Conservation (phyloP, 2,329 filamentous ascomycete genomes). For the Penicillium sp. region DNA sequence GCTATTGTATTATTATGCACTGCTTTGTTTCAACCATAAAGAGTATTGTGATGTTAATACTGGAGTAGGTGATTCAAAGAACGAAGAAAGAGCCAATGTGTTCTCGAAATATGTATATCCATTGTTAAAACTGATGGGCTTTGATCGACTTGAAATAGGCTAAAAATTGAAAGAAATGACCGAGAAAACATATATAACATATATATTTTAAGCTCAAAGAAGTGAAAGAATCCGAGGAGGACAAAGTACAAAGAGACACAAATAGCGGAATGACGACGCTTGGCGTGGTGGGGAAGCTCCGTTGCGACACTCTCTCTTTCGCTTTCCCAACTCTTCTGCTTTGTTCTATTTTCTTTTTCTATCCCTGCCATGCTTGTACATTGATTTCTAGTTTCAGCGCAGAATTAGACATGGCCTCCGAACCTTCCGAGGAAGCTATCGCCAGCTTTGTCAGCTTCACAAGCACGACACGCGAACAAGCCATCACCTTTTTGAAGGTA, state of each 20-base stretch:
- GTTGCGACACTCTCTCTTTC: constrained; percentile 8
- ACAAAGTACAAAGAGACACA: constrained; percentile 5
- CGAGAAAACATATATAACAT: background rate
- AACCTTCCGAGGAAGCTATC: constrained; percentile 43
- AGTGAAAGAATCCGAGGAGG: background rate
- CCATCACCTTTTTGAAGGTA: constrained; percentile 44
- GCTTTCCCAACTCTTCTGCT: background rate
- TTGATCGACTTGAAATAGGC: background rate
- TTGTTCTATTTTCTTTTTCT: background rate
- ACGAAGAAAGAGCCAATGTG: background rate
- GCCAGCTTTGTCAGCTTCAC: constrained; percentile 43
- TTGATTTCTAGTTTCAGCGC: background rate
- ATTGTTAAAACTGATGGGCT: background rate
- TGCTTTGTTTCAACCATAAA: constrained; percentile 1
- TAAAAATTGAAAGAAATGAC: background rate
- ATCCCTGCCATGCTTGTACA: background rate
- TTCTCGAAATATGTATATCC: background rate
- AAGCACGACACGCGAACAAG: constrained; percentile 39
- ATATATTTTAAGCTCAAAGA: background rate
- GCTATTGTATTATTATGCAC: background rate
- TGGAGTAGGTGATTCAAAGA: background rate
- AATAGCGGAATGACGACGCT: constrained; percentile 12
- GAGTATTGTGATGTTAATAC: background rate
- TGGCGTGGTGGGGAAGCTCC: constrained; percentile 28
- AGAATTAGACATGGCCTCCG: constrained; percentile 31